Percentiles rank a stretch among this genome's conserved stretches.
Evolutionary conservation across 2,329 filamentous ascomycete species (phyloP).

Genomic region (Helotiales sp.): DNA sequence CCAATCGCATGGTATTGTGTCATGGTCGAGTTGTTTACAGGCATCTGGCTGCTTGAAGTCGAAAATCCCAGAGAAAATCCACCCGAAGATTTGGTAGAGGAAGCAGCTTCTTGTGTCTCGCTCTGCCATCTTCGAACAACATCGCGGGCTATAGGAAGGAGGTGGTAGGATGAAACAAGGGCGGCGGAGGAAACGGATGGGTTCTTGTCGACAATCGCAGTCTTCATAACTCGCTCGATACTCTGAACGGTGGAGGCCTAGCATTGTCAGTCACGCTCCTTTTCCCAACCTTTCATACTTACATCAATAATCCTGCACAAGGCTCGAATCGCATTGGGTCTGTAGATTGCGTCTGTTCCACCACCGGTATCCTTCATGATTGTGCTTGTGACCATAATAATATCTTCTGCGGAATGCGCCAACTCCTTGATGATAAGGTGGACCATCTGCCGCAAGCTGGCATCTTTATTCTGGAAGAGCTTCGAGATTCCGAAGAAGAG

Average conservation of each 20-base stretch:
- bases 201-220: conserved; percentile 98
- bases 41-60: conserved; percentile 70
- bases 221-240: conserved; percentile 98
- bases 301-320: conserved; percentile 97
- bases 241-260: conserved; percentile 93
- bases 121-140: conserved; percentile 98
- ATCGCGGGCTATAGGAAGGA: conserved; percentile 92
- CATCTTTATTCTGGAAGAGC: conserved; percentile 99
- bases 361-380: conserved; percentile 99
- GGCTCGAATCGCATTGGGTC: conserved; percentile 93
- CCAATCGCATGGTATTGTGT: conserved; percentile 98
- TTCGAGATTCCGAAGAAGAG: conserved; percentile 99
- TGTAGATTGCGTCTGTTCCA: conserved; percentile 88
- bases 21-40: conserved; percentile 95
- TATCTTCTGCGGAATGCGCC: conserved; percentile 91
- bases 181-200: conserved; percentile 96
- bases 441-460: conserved; percentile 96
- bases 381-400: conserved; percentile 99
- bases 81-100: conserved; percentile 81
- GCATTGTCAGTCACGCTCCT: conserved; percentile 25
- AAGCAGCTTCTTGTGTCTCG: conserved; percentile 95
- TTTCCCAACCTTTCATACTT: conserved; percentile 39
- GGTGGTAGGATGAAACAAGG: conserved; percentile 94
- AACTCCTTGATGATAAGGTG: conserved; percentile 98
- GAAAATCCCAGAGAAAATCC: conserved; percentile 92